phyloP scores from a whole-genome alignment of 768 basidiomycete genomes.

The Leccinum truebloodii region DNA sequence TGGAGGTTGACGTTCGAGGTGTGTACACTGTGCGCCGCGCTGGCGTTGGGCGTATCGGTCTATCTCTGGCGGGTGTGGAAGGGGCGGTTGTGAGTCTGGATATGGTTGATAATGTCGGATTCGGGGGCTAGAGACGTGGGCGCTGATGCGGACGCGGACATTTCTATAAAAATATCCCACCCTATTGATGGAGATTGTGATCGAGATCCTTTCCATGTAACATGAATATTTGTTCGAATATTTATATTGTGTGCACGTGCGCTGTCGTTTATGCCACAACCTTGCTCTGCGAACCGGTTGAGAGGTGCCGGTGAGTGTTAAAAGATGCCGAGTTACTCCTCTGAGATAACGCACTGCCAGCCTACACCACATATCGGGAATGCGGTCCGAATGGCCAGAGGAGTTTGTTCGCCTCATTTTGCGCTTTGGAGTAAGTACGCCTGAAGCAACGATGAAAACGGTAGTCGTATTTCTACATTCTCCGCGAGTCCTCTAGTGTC shows the following conservation, averaged over 20 bases:
- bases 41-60: conserved; percentile 46
- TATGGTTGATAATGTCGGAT: neutral
- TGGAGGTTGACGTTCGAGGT: conserved; percentile 70
- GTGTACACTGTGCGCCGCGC: conserved; percentile 40
- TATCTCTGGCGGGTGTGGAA: conserved; percentile 68
- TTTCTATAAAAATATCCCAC: neutral
- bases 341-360: neutral
- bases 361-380: neutral
- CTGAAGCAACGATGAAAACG: too few relatives aligned
- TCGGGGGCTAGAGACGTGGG: neutral
- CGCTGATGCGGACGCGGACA: neutral
- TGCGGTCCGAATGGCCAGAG: neutral
- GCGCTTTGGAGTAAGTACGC: neutral
- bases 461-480: neutral
- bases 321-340: neutral
- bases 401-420: neutral
- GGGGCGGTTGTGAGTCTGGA: conserved; percentile 43
- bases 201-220: neutral
- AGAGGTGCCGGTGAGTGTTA: neutral
- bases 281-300: neutral
- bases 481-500: neutral
- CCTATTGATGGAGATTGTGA: neutral
- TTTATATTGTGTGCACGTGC: neutral
- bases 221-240: neutral
- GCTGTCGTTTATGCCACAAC: neutral